A percentile compares a stretch with the other conserved stretches of the same genome.
phyloP scores from a whole-genome alignment of 768 basidiomycete species.

The Agaricus blazei region DNA sequence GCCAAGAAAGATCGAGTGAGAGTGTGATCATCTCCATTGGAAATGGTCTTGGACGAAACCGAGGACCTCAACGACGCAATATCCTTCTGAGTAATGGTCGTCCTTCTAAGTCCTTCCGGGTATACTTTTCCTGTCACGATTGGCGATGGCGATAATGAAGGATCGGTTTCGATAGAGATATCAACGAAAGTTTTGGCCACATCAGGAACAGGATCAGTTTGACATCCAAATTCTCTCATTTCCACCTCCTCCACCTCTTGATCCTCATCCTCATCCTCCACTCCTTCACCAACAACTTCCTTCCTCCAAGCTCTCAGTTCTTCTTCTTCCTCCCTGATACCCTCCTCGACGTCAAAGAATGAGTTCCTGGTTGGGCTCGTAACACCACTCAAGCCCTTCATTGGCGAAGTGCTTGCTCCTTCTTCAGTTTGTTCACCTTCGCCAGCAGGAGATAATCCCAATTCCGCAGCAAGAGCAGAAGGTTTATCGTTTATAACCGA shows the following conservation, averaged over 20 bases:
- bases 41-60: background rate
- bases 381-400: conserved; percentile 22
- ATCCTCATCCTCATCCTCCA: conserved; percentile 25
- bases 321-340: conserved; percentile 33
- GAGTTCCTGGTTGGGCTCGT: background rate
- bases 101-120: conserved; percentile 22
- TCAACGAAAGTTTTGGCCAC: conserved; percentile 19
- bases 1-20: conserved; percentile 35
- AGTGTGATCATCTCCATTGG: conserved; percentile 30
- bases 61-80: conserved; percentile 24
- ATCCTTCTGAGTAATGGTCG: conserved; percentile 46
- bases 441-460: conserved; percentile 22
- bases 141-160: background rate
- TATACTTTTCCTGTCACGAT: conserved; percentile 5
- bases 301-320: conserved; percentile 34
- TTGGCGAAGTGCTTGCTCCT: conserved; percentile 23
- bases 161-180: conserved; percentile 4
- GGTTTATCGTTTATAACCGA: conserved; percentile 66
- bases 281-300: conserved; percentile 26
- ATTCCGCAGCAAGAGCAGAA: conserved; percentile 65
- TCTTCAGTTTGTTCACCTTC: conserved; percentile 6
- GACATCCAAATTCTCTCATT: conserved; percentile 22
- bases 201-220: conserved; percentile 42
- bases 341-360: conserved; percentile 15
- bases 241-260: conserved; percentile 24